Base-by-base conservation (phyloP, 345 rosid genomes). In the Abelmoschus esculentus region DNA sequence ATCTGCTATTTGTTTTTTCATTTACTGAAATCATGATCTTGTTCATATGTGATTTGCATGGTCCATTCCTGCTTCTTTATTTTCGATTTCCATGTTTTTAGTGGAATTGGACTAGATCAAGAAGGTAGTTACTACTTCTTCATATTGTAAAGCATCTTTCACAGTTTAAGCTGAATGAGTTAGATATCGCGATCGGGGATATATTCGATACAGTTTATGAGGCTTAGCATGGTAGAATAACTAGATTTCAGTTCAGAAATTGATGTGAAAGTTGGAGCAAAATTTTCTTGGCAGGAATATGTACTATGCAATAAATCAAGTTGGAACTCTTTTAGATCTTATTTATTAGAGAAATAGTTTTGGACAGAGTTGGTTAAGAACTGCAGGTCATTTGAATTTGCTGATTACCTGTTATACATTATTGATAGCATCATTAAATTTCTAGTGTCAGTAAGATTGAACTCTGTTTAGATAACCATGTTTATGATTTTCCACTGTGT, bases 401-500 rank as follows among this genome's bases (percentile, higher is more conserved):
- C 26, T 22, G 1, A 0, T 22, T 22, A 22, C 26, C 26, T 22
- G 1, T 22, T 22, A 22, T 22, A 22, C 26, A 22, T 22, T 22
- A 22, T 22, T 22, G 26, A 22, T 22, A 22, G 26, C 26, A 22
- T 65, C 34, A 32, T 52, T 50, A 53, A 52, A 47, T n/a, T 69
- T 55, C 32, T 22, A 13, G 50, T 3, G 32, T 0, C 32, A 54
- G 52, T 36, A 56, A 40, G 52, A 55, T 18, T 53, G 49, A 57
- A 26, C 53, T 55, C 40, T 60, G 32, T 78, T 60, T 36, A 54
- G 42, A 49, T 42, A 44, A 68, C 44, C 36, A 55, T 61, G 60
- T 69, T 77, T 55, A 75, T 73, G 67, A 78, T 66, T 34, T 53
- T 31, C 50, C 67, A 72, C 57, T 26, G 38, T 55, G 61, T 68